A percentile compares a stretch with the other conserved stretches of the same genome.
phyloP scores from a whole-genome alignment of 495 filamentous ascomycete species.

The Xylaria longipes region DNA sequence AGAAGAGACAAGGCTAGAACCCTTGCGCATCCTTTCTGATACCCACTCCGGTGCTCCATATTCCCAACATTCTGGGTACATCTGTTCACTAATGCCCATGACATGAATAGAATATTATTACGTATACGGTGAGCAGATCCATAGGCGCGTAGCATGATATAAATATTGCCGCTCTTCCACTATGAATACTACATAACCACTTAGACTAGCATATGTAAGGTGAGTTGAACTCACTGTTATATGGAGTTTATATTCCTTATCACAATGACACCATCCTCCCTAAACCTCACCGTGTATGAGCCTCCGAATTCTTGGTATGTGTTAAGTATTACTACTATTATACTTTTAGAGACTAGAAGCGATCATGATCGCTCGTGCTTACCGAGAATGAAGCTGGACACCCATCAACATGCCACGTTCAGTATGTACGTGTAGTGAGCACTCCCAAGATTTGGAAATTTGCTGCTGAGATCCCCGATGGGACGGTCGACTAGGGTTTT shows the following conservation, averaged over 20 bases:
- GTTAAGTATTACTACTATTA: background rate
- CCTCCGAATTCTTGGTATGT: background rate
- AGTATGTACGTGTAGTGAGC: slow-evolving; percentile 12
- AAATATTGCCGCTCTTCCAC: background rate
- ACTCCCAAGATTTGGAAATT: slow-evolving; percentile 32
- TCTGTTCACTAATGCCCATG: slow-evolving; percentile 24
- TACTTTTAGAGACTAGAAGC: background rate
- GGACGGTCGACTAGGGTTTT: slow-evolving; percentile 24
- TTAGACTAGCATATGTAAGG: background rate
- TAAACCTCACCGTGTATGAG: background rate
- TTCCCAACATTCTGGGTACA: slow-evolving; percentile 42
- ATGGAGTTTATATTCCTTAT: background rate
- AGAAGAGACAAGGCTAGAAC: slow-evolving; percentile 34
- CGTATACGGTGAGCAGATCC: background rate
- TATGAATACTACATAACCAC: background rate
- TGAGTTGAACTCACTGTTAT: background rate
- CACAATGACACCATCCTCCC: background rate
- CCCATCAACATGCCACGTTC: background rate
- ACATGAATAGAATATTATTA: slow-evolving; percentile 20
- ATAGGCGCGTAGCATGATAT: slow-evolving; percentile 19
- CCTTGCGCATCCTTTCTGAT: slow-evolving; percentile 35
- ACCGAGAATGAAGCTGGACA: slow-evolving; percentile 32
- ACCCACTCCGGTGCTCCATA: slow-evolving; percentile 35
- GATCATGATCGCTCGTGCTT: slow-evolving; percentile 24
- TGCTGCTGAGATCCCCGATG: slow-evolving; percentile 33